Conservation (phyloP, 2,329 filamentous ascomycete genomes). For the Macrophomina phaseolina region DNA sequence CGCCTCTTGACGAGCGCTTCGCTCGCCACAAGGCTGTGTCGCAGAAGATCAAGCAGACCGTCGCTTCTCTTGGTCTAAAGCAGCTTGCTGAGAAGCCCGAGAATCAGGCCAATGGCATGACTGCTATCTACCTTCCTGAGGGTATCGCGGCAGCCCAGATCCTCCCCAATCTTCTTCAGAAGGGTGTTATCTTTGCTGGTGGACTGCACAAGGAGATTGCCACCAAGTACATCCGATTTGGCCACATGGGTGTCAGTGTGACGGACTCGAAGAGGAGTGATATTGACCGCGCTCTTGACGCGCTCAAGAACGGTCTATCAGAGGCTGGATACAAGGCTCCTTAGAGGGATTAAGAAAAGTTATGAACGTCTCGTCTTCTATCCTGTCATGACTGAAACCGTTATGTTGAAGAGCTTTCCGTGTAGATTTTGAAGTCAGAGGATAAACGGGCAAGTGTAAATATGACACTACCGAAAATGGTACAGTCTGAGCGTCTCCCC, state of each 20-base stretch:
- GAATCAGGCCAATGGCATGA: slow-evolving; percentile 97
- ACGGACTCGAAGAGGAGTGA: slow-evolving; percentile 80
- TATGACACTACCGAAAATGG: neutral
- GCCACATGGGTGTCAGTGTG: slow-evolving; percentile 96
- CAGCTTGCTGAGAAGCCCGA: slow-evolving; percentile 84
- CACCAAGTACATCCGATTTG: slow-evolving; percentile 90
- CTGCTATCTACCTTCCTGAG: slow-evolving; percentile 92
- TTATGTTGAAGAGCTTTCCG: neutral
- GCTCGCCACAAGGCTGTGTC: slow-evolving; percentile 79
- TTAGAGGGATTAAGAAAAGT: neutral
- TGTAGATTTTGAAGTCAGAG: neutral
- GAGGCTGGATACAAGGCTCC: slow-evolving; percentile 70
- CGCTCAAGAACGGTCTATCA: slow-evolving; percentile 73
- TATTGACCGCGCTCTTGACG: slow-evolving; percentile 81
- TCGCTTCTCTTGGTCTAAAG: slow-evolving; percentile 81
- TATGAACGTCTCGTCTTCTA: neutral
- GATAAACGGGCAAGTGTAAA: neutral
- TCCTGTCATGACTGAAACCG: neutral
- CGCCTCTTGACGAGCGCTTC: slow-evolving; percentile 82
- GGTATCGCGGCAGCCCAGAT: slow-evolving; percentile 80
- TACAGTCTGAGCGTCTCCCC: neutral
- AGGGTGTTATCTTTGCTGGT: slow-evolving; percentile 91
- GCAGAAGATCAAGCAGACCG: slow-evolving; percentile 82
- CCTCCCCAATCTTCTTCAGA: slow-evolving; percentile 81
- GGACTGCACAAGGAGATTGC: slow-evolving; percentile 97